These are phyloP conservation scores for thale cress (Arabidopsis thaliana) DNA, from an alignment of 345 rosid genomes.

Conservation along the genomic window TAIR10.1 NC_003075.7:6758001-6758500, in stretches of 20 bases:
- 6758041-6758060: background rate
- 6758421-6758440: background rate
- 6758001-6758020: no score
- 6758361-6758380: background rate
- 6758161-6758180: background rate
- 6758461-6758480: background rate
- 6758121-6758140: background rate
- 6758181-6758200: background rate
- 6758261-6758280: background rate
- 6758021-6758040: no score
- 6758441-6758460: background rate
- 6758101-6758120: background rate
- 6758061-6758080: background rate
- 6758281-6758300: background rate
- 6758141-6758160: background rate
- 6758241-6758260: conserved; percentile 26
- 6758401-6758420: no score
- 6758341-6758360: background rate
- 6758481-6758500: background rate
- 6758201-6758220: background rate
- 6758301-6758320: conserved; percentile 34
- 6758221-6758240: conserved; percentile 7
- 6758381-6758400: background rate
- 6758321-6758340: conserved; percentile 29
- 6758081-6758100: background rate